phyloP scores from a whole-genome alignment of 129 eudicot species.

The Tagetes erecta region DNA sequence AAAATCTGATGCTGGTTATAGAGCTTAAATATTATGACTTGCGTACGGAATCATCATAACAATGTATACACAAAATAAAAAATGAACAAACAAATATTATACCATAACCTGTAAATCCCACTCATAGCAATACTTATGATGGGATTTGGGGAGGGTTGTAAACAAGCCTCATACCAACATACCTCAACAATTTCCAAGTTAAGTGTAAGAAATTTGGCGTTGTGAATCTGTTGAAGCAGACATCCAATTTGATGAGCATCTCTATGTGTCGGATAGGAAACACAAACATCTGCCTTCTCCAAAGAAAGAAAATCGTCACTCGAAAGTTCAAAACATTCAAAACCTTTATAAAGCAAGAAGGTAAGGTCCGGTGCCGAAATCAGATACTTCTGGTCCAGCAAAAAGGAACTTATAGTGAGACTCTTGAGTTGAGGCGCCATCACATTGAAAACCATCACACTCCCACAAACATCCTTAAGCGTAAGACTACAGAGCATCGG shows the following conservation, averaged over 20 bases:
- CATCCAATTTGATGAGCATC: not conserved
- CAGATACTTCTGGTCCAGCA: not conserved
- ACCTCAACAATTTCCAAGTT: constrained; percentile 23
- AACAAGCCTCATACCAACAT: not conserved
- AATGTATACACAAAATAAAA: too few relatives aligned
- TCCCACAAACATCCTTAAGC: not conserved
- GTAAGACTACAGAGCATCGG: constrained; percentile 6
- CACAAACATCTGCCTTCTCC: constrained; percentile 23
- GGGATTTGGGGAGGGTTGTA: not conserved
- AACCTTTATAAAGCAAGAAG: not conserved
- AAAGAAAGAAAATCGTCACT: not conserved
- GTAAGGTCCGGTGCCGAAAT: constrained; percentile 23
- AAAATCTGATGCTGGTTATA: not conserved
- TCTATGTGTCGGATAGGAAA: not conserved
- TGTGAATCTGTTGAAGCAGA: constrained; percentile 16
- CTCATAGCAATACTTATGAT: not conserved
- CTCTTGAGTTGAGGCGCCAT: constrained; percentile 26
- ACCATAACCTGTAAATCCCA: not conserved
- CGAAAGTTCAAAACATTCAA: not conserved
- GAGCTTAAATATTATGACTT: not conserved
- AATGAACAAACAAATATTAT: too few relatives aligned
- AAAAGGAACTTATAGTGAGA: constrained; percentile 7
- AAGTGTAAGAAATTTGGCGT: constrained; percentile 16
- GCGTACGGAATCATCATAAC: not conserved
- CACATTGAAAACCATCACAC: not conserved